Percentiles rank a stretch among this genome's conserved stretches.
These are phyloP conservation scores for Fulvia fulva DNA, from an alignment of 2,329 filamentous ascomycete species.

Conservation along the genomic window DNA sequence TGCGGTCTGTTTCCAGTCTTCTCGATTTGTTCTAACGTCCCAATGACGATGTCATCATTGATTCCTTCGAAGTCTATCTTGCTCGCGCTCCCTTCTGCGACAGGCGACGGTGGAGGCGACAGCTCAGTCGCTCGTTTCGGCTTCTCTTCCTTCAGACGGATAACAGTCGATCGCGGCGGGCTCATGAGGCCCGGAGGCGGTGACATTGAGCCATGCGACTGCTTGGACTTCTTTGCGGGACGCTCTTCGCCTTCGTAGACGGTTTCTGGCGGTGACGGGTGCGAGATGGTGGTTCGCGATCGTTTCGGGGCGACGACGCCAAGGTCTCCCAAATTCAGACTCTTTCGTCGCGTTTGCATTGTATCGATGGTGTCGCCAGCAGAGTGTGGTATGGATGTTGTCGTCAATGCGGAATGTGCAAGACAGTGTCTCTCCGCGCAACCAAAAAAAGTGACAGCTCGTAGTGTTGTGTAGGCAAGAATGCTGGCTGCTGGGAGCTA, in stretches of 20 bases:
- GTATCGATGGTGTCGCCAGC: constrained; percentile 22
- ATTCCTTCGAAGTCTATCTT: constrained; percentile 78
- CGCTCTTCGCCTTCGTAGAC: constrained; percentile 58
- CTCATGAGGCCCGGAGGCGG: constrained; percentile 39
- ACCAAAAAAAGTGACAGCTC: not conserved
- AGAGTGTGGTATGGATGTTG: constrained; percentile 1
- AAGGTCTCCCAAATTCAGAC: constrained; percentile 83
- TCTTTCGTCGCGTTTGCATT: constrained; percentile 96
- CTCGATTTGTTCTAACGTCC: constrained; percentile 81
- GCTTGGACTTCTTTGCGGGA: constrained; percentile 63
- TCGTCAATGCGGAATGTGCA: not conserved
- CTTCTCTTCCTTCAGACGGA: constrained; percentile 47
- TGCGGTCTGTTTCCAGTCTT: constrained; percentile 89
- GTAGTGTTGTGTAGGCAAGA: not conserved
- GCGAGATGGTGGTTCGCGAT: constrained; percentile 35
- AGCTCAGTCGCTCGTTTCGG: constrained; percentile 56
- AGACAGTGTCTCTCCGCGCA: not conserved
- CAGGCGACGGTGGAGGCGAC: constrained; percentile 76
- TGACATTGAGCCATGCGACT: constrained; percentile 59
- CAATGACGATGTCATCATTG: constrained; percentile 92
- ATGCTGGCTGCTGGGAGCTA: not conserved
- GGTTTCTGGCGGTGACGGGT: constrained; percentile 58
- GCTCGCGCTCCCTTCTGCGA: constrained; percentile 41
- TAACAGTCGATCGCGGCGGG: constrained; percentile 42
- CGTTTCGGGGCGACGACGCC: constrained; percentile 76